Conservation (phyloP, 495 filamentous ascomycete genomes). For the Penicillium argentinense region DNA sequence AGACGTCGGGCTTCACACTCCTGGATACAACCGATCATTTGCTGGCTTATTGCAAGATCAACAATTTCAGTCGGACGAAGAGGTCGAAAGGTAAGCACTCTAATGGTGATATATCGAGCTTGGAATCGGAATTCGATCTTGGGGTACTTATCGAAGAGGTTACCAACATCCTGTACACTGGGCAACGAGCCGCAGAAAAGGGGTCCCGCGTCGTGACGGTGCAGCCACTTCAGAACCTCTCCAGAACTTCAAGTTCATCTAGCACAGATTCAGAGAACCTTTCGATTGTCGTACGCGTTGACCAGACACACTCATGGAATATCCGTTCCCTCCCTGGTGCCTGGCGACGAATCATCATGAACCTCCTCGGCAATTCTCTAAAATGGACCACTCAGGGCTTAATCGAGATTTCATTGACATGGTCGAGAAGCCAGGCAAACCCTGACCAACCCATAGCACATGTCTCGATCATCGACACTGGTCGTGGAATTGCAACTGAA, state of each 20-base stretch:
- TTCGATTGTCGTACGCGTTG: constrained; percentile 56
- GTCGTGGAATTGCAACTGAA: constrained; percentile 64
- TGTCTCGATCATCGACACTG: constrained; percentile 62
- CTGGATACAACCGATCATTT: constrained; percentile 71
- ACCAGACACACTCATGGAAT: constrained; percentile 48
- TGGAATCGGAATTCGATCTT: constrained; percentile 42
- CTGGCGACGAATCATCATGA: constrained; percentile 67
- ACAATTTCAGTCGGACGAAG: constrained; percentile 29
- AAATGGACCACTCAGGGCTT: constrained; percentile 64
- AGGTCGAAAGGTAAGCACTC: constrained; percentile 2
- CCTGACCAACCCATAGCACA: constrained; percentile 24
- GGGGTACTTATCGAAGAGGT: constrained; percentile 58
- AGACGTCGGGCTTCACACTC: constrained; percentile 63
- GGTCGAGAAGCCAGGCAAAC: constrained; percentile 23
- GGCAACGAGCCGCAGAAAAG: constrained; percentile 22
- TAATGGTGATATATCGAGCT: constrained; percentile 10
- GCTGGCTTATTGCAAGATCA: constrained; percentile 60
- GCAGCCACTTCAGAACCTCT: too few relatives aligned
- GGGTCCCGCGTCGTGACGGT: neutral
- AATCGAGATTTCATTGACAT: constrained; percentile 55
- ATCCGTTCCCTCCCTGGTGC: constrained; percentile 62
- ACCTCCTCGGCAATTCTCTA: constrained; percentile 69
- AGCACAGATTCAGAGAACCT: constrained; percentile 20
- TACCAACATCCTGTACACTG: constrained; percentile 56
- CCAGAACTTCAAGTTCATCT: too few relatives aligned